Evolutionary conservation across 2,329 filamentous ascomycete species (phyloP).

Genomic region (Clarireedia hainanense): DNA sequence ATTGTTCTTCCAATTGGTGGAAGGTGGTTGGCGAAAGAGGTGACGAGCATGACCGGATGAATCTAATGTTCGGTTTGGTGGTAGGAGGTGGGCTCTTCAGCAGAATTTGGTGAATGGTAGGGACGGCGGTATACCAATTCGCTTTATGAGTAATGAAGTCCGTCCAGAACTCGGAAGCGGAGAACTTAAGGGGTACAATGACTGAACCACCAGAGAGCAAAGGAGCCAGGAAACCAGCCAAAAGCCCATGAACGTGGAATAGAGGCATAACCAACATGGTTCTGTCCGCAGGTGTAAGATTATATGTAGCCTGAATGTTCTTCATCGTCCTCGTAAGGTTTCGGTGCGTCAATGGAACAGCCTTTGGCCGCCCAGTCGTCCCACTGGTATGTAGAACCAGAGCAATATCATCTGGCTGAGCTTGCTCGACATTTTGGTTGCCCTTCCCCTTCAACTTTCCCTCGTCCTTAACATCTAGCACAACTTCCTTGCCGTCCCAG

Average conservation of each 20-base stretch:
- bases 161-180: slow-evolving; percentile 72
- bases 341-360: slow-evolving; percentile 71
- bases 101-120: slow-evolving; percentile 85
- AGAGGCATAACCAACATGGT: slow-evolving; percentile 86
- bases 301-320: slow-evolving; percentile 74
- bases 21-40: slow-evolving; percentile 77
- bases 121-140: slow-evolving; percentile 92
- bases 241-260: slow-evolving; percentile 84
- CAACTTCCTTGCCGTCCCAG: slow-evolving; percentile 64
- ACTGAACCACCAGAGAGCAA: slow-evolving; percentile 70
- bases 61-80: slow-evolving; percentile 66
- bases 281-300: slow-evolving; percentile 61
- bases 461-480: slow-evolving; percentile 68
- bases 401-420: slow-evolving; percentile 71
- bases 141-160: slow-evolving; percentile 68
- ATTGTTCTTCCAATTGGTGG: slow-evolving; percentile 66
- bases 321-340: slow-evolving; percentile 78
- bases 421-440: slow-evolving; percentile 39
- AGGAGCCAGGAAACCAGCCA: slow-evolving; percentile 74
- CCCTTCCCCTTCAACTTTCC: slow-evolving; percentile 54
- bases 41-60: slow-evolving; percentile 82
- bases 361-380: slow-evolving; percentile 79
- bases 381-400: slow-evolving; percentile 78
- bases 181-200: slow-evolving; percentile 72
- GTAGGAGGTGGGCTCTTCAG: slow-evolving; percentile 63